phyloP scores from a whole-genome alignment of 2,329 filamentous ascomycete species.

The Camptophora hylomeconis region DNA sequence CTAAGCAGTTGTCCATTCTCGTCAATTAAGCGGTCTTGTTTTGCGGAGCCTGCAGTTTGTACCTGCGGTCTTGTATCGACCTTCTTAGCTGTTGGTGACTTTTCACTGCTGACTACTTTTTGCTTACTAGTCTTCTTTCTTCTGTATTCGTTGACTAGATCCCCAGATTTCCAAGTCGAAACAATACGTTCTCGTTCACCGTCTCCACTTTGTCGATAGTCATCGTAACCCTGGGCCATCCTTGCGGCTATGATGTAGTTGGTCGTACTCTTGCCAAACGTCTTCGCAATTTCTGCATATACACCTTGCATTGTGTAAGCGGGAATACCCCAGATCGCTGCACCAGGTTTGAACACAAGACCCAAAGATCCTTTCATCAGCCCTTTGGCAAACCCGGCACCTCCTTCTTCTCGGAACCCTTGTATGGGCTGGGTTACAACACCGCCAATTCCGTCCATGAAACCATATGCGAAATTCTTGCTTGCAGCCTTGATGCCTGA shows the following conservation, averaged over 20 bases:
- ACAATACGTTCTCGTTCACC: constrained; percentile 55
- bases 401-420: constrained; percentile 53
- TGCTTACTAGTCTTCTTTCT: constrained; percentile 17
- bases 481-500: constrained; percentile 67
- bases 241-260: constrained; percentile 71
- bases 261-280: constrained; percentile 56
- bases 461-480: constrained; percentile 62
- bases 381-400: constrained; percentile 59
- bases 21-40: too few relatives aligned
- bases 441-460: constrained; percentile 72
- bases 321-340: constrained; percentile 62
- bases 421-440: constrained; percentile 64
- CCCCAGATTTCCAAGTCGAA: constrained; percentile 48
- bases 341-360: constrained; percentile 66
- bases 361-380: constrained; percentile 76
- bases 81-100: constrained; percentile 16
- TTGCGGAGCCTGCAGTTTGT: too few relatives aligned
- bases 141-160: constrained; percentile 41
- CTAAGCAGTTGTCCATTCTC: constrained; percentile 26
- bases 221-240: constrained; percentile 60
- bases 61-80: too few relatives aligned
- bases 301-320: constrained; percentile 76
- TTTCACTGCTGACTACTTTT: constrained; percentile 44
- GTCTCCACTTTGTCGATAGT: constrained; percentile 40
- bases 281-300: constrained; percentile 61